A percentile compares a stretch with the other conserved stretches of the same genome.
These are phyloP conservation scores for Sclerotinia trifoliorum DNA, from an alignment of 2,329 filamentous ascomycete species.

Conservation along the genomic window DNA sequence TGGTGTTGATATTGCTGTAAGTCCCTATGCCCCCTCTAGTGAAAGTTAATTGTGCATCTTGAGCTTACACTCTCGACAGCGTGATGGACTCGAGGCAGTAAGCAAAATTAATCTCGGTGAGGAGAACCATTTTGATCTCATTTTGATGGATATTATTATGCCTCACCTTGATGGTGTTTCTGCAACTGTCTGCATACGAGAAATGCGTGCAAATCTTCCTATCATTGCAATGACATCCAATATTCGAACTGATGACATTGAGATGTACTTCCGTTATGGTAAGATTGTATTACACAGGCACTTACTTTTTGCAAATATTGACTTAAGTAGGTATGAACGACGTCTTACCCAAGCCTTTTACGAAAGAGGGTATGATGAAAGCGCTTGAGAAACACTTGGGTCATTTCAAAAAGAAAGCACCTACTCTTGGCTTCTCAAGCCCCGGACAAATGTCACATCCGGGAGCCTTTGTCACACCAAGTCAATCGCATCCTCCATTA, in stretches of 20 bases:
- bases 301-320: slow-evolving; percentile 32
- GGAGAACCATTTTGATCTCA: slow-evolving; percentile 57
- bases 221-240: slow-evolving; percentile 99
- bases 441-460: slow-evolving; percentile 32
- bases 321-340: slow-evolving; percentile 82
- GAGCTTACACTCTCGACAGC: slow-evolving; percentile 46
- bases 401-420: slow-evolving; percentile 69
- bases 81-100: slow-evolving; percentile 87
- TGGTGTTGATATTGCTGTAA: slow-evolving; percentile 65
- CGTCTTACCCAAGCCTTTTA: slow-evolving; percentile 95
- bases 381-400: slow-evolving; percentile 86
- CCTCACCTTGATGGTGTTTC: slow-evolving; percentile 93
- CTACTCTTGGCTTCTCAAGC: slow-evolving; percentile 25
- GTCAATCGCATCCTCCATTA: slow-evolving; percentile 31
- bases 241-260: slow-evolving; percentile 92
- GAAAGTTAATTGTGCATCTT: background rate
- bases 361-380: slow-evolving; percentile 77
- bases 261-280: slow-evolving; percentile 97
- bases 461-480: slow-evolving; percentile 34
- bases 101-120: slow-evolving; percentile 66
- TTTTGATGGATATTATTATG: slow-evolving; percentile 97
- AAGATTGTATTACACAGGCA: slow-evolving; percentile 43
- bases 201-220: slow-evolving; percentile 76
- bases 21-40: slow-evolving; percentile 37
- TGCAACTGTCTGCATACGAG: slow-evolving; percentile 87